A percentile compares a stretch with the other conserved stretches of the same genome.
Conservation (phyloP, 306 rosid species). For the Cucurbita ficifolia region DNA sequence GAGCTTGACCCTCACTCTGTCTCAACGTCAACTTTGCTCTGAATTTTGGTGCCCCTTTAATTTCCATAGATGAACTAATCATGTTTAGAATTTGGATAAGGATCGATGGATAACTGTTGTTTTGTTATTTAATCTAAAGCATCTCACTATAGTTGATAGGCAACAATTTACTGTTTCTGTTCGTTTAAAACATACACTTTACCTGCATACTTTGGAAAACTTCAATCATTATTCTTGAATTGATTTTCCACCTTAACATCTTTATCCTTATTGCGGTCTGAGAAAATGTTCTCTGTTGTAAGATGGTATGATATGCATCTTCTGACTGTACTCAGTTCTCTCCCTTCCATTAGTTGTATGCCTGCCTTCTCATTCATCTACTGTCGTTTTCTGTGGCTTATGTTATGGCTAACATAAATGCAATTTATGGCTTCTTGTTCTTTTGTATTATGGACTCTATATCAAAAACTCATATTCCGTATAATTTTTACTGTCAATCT, state of each 20-base stretch:
- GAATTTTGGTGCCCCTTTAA: background rate
- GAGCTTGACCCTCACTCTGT: slow-evolving; percentile 44
- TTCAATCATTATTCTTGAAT: background rate
- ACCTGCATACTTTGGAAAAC: background rate
- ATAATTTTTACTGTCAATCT: background rate
- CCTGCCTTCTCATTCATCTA: too few relatives aligned
- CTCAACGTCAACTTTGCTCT: slow-evolving; percentile 27
- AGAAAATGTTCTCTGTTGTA: too few relatives aligned
- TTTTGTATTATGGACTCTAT: too few relatives aligned
- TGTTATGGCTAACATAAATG: too few relatives aligned
- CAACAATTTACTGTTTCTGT: background rate
- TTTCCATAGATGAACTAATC: background rate
- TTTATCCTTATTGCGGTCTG: too few relatives aligned
- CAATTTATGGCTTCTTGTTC: too few relatives aligned
- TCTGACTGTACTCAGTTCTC: too few relatives aligned
- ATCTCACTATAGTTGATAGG: background rate
- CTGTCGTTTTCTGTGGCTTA: too few relatives aligned
- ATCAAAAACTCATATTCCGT: too few relatives aligned
- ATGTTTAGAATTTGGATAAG: background rate
- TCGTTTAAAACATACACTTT: background rate
- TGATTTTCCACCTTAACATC: background rate
- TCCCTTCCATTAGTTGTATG: too few relatives aligned
- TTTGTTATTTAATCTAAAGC: background rate
- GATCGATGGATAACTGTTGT: background rate
- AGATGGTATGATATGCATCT: too few relatives aligned